Evolutionary conservation across 169 alveolate genomes (phyloP).

Genomic region (Blepharisma undulans): DNA sequence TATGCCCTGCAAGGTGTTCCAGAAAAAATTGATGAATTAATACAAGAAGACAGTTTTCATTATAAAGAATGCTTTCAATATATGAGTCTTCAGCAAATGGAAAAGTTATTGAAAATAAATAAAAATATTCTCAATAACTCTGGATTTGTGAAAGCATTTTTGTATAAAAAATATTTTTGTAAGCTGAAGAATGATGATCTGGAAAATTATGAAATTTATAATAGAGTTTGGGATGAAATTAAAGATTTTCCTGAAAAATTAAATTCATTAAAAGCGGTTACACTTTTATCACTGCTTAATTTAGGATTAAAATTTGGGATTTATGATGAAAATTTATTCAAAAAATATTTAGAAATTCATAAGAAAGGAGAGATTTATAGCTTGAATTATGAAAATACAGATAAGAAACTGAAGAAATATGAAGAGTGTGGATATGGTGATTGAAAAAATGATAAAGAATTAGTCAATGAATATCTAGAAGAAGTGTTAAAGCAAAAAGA

Average conservation of each 20-base stretch:
- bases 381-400: neutral
- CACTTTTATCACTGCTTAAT: neutral
- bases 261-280: neutral
- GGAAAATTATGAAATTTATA: neutral
- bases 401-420: neutral
- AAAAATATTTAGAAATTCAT: constrained; percentile 36
- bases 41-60: neutral
- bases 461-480: neutral
- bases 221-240: neutral
- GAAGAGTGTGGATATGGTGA: too few relatives aligned
- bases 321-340: neutral
- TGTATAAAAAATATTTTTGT: too few relatives aligned
- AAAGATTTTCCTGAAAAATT: neutral
- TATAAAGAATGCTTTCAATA: neutral
- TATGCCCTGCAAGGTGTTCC: neutral
- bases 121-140: neutral
- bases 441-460: neutral
- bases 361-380: constrained; percentile 2
- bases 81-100: neutral
- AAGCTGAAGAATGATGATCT: neutral
- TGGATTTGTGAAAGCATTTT: neutral
- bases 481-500: neutral
- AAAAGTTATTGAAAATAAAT: neutral
- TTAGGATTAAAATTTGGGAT: neutral
- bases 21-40: neutral